Evolutionary conservation across 208 protist genomes (phyloP), one percentile per base, ranked within the genome.

Genomic region (Angomonas ambiguus): DNA sequence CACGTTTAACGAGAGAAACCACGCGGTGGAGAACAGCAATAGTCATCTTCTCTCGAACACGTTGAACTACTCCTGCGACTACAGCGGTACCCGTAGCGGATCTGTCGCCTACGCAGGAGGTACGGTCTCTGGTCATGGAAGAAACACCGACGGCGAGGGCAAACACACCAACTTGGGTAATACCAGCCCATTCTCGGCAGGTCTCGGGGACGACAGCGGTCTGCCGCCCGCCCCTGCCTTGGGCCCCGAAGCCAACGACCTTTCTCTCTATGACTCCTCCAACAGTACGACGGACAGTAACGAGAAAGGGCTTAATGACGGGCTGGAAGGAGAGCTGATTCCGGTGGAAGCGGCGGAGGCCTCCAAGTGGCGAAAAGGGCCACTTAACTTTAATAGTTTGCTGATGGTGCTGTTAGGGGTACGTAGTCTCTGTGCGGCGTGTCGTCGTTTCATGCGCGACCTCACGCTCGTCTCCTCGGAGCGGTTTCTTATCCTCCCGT

Each of bases 401-500:
- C 74, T 91, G 28, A 89, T 92, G 79, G 48, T 85, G 38, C 67
- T 92, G 56, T 76, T 92, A 6, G 82, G 76, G n/a, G 64, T 91
- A 20, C 85, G 88, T 48, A 92, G 74, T 75, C 35, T 83, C 38
- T 74, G 82, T 20, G 83, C 88, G 0, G 83, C 79, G 48, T 69
- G 68, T 33, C 85, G 88, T 22, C 85, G 86, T 49, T 76, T 91
- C 63, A 63, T 92, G 57, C 88, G 85, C 30, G 88, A 94, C 62
- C 45, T 81, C 62, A 77, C 78, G 13, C 69, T 94, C 27, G 20
- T 94, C 61, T 89, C 82, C 2, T 80, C 88, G 27, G 79, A 92
- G 67, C 74, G 70, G 18, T 89, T 94, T 35, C 69, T 76, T 18
- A 75, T 72, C 48, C 25, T 88, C 25, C 65, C 68, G 10, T 51